Evolutionary conservation across 2,329 filamentous ascomycete genomes (phyloP), one percentile per base, ranked within the genome.

Genomic region (Diaporthe caulivora): DNA sequence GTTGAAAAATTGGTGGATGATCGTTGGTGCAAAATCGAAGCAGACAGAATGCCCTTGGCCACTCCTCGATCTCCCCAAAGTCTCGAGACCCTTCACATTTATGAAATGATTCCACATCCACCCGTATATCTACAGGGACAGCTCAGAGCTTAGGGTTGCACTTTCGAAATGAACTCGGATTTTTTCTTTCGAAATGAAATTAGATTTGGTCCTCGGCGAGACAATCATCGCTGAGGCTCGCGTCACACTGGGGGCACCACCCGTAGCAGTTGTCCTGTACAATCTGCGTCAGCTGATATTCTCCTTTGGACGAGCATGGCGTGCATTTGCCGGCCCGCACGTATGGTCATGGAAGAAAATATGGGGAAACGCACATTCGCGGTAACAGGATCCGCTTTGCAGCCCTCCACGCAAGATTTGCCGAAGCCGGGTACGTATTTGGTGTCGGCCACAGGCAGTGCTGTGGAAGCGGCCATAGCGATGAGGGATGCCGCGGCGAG

Each of bases 351-450:
- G 9, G 17, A n/a, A 34, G 26, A 51, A 24, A 8, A 8, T 18
- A 34, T 13, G 29, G 24, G 3, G 10, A 10, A 49, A 65, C 42
- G 6, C 49, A 65, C 60, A 24, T 51, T 65, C 5, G 62, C 44
- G 4, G 44, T 65, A 10, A 44, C 62, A n/a, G n/a, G n/a, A 13
- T 49, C n/a, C 13, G 62, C 31, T 37, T 65, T 65, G n/a, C 62
- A 65, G 21, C 44, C n/a, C 44, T 65, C 62, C 1, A 65, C 44
- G 21, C 62, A 65, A 26, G 62, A 51, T 44, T 65, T 65, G 29
- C 51, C 62, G 2, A 65, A 65, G 18, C 62, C 62, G 4, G 62
- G 62, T 13, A 65, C 62, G 21, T 51, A 65, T 17, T 65, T 26
- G 9, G 57, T 44, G 29, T 51, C 11, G 2, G 5, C 34, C 9